Base-by-base conservation (phyloP, 2,329 filamentous ascomycete genomes). In the Atkinsonella hypoxylon region DNA sequence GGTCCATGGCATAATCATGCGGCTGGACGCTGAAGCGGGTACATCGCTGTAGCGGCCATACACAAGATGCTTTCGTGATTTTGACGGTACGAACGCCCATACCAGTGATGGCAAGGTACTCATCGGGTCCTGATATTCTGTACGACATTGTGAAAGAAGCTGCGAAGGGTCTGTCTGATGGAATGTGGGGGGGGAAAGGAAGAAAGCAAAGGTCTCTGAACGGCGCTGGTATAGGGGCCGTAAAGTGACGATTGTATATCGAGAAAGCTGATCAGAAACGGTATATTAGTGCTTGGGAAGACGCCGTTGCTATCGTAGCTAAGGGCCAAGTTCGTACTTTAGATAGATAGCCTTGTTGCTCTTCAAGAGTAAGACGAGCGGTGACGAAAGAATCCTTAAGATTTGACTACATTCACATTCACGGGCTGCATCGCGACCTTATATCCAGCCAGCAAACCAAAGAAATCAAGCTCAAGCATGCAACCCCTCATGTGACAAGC, bases 61-160 rank as follows among this genome's bases (percentile, higher is more conserved):
- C 75, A 70, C 84, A 82, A 50, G 82, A 76, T 56, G 87, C 85
- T 70, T 94, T 95, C 62, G 79, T 81, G 66, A 94, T 89, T 58
- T 79, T 79, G 59, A 94, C 80, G 60, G 77, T 82, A 42, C 82
- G 74, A 59, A 95, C 77, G 57, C 83, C 81, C 69, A 82, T 82
- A 70, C 89, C 88, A 59, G 87, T 93, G 59, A 93, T 79, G 74
- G 88, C 87, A 68, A 94, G 85, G 75, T 93, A 94, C 70, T 89
- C 80, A 69, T 89, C 86, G 30, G 87, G 83, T 51, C 80, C 79
- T 18, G 86, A 83, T 56, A 89, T 77, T 64, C 75, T 78, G 69
- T 84, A 87, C 58, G 77, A 77, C 73, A 78, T 78, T 47, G 54
- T 70, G 32, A 36, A 26, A 10, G 36, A 39, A 5, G 11, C 15